Evolutionary conservation across 768 basidiomycete genomes (phyloP), one percentile per base, ranked within the genome.

Genomic region (Rhizopogon vinicolor): DNA sequence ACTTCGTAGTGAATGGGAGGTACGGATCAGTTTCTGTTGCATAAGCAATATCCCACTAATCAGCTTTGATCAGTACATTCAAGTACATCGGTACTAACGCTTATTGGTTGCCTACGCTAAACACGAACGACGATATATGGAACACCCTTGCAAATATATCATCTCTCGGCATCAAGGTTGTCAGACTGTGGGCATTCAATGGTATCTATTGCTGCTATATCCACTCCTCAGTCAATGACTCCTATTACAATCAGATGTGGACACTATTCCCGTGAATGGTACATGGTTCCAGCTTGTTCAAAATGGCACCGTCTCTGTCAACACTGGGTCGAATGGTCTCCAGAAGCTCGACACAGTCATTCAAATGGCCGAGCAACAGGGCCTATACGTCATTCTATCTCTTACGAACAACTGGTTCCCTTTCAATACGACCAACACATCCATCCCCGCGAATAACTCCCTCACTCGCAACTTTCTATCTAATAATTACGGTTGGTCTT

Each of bases 171-270:
- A 75, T 85, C 59, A 81, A 72, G 40, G 84, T 84, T 19, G 79
- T 88, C 29, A 76, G 86, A 41, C 73, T 81, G 3, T 89, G 87
- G 87, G 87, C 78, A 16, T 89, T 88, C 67, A 87, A 88, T 68
- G 87, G 85, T 79, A 39, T 54, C 51, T 14, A 44, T 31, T 33
- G 39, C 49, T 28, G 44, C 37, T 37, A 41, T 33, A 1, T 19
- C 25, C 25, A 5, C 25, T 25, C 25, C 25, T 25, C 13, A 10
- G 13, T 12, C n/a, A 29, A 50, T 50, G 7, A 56, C 63, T n/a
- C 40, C 19, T 28, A 41, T 9, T n/a, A 45, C 14, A 16, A 46
- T 52, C 18, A 82, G 82, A 84, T 58, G 83, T 85, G 41, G 68
- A 70, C 2, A 66, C 71, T n/a, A 71, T 82, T 58, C 83, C 83